phyloP scores from a whole-genome alignment of 306 rosid species.

The Citrullus colocynthis region DNA sequence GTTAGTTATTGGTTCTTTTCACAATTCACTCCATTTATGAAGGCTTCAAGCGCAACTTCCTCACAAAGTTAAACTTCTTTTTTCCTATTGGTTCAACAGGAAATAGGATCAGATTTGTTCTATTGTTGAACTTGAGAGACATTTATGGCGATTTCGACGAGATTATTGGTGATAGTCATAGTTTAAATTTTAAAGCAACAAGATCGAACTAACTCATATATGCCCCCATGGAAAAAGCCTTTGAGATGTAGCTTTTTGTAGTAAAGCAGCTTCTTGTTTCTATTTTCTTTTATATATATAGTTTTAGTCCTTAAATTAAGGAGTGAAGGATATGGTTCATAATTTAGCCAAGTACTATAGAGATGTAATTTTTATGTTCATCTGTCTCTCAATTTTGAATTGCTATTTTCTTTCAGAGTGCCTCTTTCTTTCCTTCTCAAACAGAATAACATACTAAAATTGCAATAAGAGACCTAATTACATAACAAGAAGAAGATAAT shows the following conservation, averaged over 20 bases:
- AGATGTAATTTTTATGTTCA: not conserved
- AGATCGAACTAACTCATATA: not conserved
- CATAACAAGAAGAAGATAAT: no score
- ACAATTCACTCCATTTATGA: not conserved
- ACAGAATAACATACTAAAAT: not conserved
- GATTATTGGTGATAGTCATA: not conserved
- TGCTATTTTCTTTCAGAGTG: not conserved
- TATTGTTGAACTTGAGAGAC: not conserved
- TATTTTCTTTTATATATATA: not conserved
- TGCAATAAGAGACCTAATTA: no score
- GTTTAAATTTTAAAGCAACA: not conserved
- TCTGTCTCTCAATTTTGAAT: not conserved
- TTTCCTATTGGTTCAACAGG: not conserved
- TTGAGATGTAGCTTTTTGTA: not conserved
- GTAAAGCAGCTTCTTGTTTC: not conserved
- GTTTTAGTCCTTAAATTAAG: not conserved
- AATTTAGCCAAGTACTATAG: not conserved
- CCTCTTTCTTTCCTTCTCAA: not conserved
- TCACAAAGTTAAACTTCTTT: not conserved
- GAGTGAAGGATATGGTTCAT: not conserved
- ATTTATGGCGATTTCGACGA: not conserved
- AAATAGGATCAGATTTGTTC: not conserved
- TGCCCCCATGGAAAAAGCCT: not conserved
- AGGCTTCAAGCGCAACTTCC: not conserved
- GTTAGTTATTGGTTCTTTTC: conserved; percentile 22